phyloP scores from a whole-genome alignment of 1,284 basidiomycete species.

The Testicularia cyperi region DNA sequence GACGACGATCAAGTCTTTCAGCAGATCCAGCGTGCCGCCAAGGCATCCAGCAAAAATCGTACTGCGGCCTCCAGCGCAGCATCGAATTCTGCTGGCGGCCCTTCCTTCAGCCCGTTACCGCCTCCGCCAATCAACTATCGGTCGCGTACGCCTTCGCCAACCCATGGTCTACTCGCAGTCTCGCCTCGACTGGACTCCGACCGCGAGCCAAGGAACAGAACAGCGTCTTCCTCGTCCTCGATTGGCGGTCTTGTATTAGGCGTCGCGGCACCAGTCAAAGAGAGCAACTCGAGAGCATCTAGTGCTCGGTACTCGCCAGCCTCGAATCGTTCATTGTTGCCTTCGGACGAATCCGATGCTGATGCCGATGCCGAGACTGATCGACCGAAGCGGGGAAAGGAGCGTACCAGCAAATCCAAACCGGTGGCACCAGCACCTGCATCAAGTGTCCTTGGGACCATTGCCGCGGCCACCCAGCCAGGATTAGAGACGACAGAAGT shows the following conservation, averaged over 20 bases:
- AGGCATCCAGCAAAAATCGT: constrained; percentile 18
- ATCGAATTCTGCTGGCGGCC: constrained; percentile 1
- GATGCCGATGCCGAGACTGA: constrained; percentile 33
- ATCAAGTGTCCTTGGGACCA: too few relatives aligned
- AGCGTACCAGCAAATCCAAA: neutral
- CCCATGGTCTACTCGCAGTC: constrained; percentile 15
- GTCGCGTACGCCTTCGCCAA: constrained; percentile 21
- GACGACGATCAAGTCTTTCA: constrained; percentile 22
- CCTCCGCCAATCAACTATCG: constrained; percentile 28
- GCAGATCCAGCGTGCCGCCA: constrained; percentile 17
- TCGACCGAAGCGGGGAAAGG: constrained; percentile 5
- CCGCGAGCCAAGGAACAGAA: neutral
- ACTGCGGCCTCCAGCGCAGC: constrained; percentile 1
- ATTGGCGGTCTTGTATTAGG: neutral
- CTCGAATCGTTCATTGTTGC: constrained; percentile 7
- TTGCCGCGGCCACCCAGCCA: too few relatives aligned
- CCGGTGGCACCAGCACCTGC: too few relatives aligned
- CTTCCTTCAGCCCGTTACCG: constrained; percentile 7
- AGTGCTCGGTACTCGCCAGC: constrained; percentile 13
- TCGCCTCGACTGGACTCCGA: constrained; percentile 17
- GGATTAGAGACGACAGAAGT: too few relatives aligned
- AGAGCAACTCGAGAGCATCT: neutral
- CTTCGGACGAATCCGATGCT: constrained; percentile 22
- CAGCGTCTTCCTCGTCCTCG: neutral
- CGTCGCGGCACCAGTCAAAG: neutral